A percentile compares a stretch with the other conserved stretches of the same genome.
phyloP scores from a whole-genome alignment of 2,329 filamentous ascomycete genomes.

The Colletotrichum echinochloae region DNA sequence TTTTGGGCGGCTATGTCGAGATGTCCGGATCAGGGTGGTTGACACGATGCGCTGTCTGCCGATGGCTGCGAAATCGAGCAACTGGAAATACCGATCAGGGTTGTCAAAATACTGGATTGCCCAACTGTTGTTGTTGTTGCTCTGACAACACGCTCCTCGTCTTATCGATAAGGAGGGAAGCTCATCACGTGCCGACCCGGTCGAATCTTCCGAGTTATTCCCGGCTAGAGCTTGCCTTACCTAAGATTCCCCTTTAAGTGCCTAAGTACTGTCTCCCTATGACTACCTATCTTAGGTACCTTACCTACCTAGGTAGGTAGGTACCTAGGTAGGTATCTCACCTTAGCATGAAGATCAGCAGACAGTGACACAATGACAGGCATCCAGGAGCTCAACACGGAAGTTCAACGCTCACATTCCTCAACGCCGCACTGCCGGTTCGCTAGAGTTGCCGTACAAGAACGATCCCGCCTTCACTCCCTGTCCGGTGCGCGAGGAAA shows the following conservation, averaged over 20 bases:
- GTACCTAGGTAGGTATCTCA: neutral
- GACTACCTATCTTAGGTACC: too few relatives aligned
- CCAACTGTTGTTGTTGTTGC: slow-evolving; percentile 27
- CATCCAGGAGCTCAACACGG: slow-evolving; percentile 8
- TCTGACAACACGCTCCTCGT: slow-evolving; percentile 10
- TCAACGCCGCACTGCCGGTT: slow-evolving; percentile 1
- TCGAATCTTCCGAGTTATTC: neutral
- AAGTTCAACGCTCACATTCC: neutral
- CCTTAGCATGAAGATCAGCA: neutral
- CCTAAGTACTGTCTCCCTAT: too few relatives aligned
- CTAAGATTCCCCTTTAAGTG: too few relatives aligned
- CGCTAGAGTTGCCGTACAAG: neutral
- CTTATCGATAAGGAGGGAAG: neutral
- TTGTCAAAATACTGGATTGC: slow-evolving; percentile 5
- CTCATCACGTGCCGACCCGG: neutral
- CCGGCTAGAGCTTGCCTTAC: too few relatives aligned
- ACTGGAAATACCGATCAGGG: neutral
- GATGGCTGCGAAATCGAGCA: neutral
- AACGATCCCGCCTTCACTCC: neutral
- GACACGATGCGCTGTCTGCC: neutral
- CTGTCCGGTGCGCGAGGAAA: slow-evolving; percentile 16
- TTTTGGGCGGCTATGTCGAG: slow-evolving; percentile 47
- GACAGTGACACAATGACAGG: neutral
- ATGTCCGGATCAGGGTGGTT: neutral
- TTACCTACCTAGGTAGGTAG: neutral